Base-by-base conservation (phyloP, 768 basidiomycete species). In the Pleurotus pulmonarius region DNA sequence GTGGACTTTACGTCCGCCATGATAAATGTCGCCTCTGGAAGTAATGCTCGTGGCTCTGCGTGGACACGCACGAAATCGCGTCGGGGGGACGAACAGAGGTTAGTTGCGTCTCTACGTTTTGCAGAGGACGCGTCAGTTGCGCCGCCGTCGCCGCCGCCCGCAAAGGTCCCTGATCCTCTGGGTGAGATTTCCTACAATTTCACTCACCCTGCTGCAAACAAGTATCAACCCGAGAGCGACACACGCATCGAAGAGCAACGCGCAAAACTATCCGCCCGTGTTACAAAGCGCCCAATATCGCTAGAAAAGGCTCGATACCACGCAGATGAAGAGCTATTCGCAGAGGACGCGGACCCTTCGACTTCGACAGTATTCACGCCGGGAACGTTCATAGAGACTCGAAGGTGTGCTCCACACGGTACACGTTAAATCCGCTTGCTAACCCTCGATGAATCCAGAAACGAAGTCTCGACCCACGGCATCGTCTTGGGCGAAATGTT, bases 361-460 rank as follows among this genome's bases (percentile, higher is more conserved):
- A 12, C 47, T n/a, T 49, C 55, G 34, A 61, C 18, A 24, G 48
- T 58, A 11, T 59, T 75, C 26, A 64, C 66, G 16, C 73, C 72
- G 6, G 83, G 82, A 1, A 73, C 81, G 16, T 82, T 83, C 46
- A 70, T 84, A 9, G 83, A 85, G 61, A 61, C 78, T 37, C 71
- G 82, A 61, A 79, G 75, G 83, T 79, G 59, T 52, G 73, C 67
- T 12, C 8, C 15, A 16, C 20, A 26, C 38, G 9, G 16, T 9
- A 22, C 26, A 15, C 29, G n/a, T 20, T 3, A 11, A 8, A 15
- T n/a, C 34, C 18, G 4, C 12, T 24, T 22, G 20, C n/a, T 55
- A 25, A 16, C 16, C 51, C 46, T 55, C 49, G 40, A n/a, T 15
- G 13, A 46, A 43, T 52, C 16, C 47, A 78, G 77, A 65, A 75